phyloP scores from a whole-genome alignment of 805 yeast species.

The Metschnikowia vanudenii region DNA sequence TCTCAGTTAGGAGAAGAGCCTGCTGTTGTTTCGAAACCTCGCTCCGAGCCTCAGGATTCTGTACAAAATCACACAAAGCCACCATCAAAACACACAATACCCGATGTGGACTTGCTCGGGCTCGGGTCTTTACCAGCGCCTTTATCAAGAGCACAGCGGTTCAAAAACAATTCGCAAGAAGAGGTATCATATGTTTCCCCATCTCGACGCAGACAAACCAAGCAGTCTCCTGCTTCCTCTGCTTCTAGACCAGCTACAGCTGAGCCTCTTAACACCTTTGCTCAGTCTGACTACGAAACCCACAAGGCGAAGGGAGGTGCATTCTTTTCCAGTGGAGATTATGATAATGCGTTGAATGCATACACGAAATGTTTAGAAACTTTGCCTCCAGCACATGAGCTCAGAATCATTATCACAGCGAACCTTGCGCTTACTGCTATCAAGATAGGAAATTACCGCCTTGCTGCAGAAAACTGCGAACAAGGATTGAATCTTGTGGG shows the following conservation, averaged over 20 bases:
- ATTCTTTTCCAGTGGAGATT: slow-evolving; percentile 81
- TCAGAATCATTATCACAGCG: slow-evolving; percentile 66
- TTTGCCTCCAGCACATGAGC: slow-evolving; percentile 63
- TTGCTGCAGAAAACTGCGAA: slow-evolving; percentile 46
- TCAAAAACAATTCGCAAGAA: slow-evolving; percentile 22
- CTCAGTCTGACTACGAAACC: slow-evolving; percentile 44
- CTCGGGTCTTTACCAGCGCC: slow-evolving; percentile 14
- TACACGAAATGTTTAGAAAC: slow-evolving; percentile 51
- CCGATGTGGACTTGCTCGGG: slow-evolving; percentile 30
- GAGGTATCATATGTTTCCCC: slow-evolving; percentile 24
- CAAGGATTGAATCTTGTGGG: slow-evolving; percentile 44
- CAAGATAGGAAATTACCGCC: slow-evolving; percentile 68
- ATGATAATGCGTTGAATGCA: slow-evolving; percentile 56
- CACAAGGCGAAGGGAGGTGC: slow-evolving; percentile 56
- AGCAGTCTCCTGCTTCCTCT: neutral
- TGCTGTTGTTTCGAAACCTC: neutral
- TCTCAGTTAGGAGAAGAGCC: neutral
- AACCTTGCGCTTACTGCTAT: slow-evolving; percentile 66
- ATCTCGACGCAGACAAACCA: slow-evolving; percentile 21
- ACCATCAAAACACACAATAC: neutral
- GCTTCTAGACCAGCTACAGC: slow-evolving; percentile 13
- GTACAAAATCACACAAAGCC: too few relatives aligned
- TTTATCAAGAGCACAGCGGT: slow-evolving; percentile 25
- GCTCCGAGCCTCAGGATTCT: neutral
- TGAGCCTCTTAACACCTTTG: slow-evolving; percentile 36